Percentiles rank a stretch among this genome's conserved stretches.
phyloP scores from a whole-genome alignment of 768 basidiomycete species.

The Pilatotrama ljubarskyi region DNA sequence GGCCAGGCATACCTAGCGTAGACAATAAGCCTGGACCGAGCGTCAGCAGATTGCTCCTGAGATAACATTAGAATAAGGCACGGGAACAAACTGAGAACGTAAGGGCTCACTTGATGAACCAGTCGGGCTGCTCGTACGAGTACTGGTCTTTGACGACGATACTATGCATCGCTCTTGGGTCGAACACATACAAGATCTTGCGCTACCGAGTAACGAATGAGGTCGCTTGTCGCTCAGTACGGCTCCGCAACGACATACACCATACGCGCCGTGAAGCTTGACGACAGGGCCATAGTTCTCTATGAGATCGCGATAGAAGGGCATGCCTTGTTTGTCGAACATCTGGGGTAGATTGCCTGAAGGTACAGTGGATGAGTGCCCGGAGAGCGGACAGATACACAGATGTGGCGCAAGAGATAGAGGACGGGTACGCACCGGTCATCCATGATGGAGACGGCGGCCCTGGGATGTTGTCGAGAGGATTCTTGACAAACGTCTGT shows the following conservation, averaged over 20 bases:
- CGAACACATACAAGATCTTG: slow-evolving; percentile 40
- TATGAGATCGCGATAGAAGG: slow-evolving; percentile 14
- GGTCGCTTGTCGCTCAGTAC: no score
- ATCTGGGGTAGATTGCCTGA: slow-evolving; percentile 17
- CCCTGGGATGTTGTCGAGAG: slow-evolving; percentile 21
- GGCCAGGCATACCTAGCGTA: slow-evolving; percentile 15
- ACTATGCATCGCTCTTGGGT: slow-evolving; percentile 49
- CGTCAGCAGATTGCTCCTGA: slow-evolving; percentile 22
- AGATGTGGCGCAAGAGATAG: neutral
- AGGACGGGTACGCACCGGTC: slow-evolving; percentile 8
- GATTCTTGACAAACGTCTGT: slow-evolving; percentile 8
- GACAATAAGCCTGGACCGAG: slow-evolving; percentile 20
- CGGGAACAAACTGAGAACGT: neutral
- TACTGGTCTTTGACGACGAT: slow-evolving; percentile 51
- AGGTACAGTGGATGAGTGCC: neutral
- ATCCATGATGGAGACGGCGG: slow-evolving; percentile 19
- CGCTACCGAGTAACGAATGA: slow-evolving; percentile 1
- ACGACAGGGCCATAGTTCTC: slow-evolving; percentile 20
- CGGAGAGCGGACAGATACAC: neutral
- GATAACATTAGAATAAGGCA: neutral
- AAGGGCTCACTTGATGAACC: slow-evolving; percentile 44
- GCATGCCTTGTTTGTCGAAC: slow-evolving; percentile 16
- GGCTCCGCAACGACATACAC: slow-evolving; percentile 4
- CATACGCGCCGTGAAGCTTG: slow-evolving; percentile 12
- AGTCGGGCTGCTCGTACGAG: slow-evolving; percentile 47